phyloP scores from a whole-genome alignment of 768 basidiomycete species.

The Boletus fagicola region DNA sequence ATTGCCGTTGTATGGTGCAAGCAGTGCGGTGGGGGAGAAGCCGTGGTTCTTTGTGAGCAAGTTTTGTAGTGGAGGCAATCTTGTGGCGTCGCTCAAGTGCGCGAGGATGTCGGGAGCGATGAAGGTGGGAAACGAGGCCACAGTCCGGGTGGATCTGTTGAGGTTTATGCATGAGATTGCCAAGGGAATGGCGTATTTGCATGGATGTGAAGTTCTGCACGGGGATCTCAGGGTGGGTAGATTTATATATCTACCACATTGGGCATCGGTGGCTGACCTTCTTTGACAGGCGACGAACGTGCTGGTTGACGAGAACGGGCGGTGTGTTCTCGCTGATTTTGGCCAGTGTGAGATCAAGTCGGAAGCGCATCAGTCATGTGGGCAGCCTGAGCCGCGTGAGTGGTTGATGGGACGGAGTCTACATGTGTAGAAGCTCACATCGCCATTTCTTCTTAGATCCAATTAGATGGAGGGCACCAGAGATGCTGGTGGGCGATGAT shows the following conservation, averaged over 20 bases:
- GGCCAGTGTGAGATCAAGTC: constrained; percentile 79
- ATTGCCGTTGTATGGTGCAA: constrained; percentile 73
- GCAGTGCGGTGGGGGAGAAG: constrained; percentile 62
- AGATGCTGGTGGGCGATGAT: constrained; percentile 51
- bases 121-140: neutral
- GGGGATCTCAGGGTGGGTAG: constrained; percentile 73
- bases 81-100: constrained; percentile 56
- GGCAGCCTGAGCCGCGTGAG: constrained; percentile 45
- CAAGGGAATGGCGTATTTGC: constrained; percentile 80
- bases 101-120: constrained; percentile 2
- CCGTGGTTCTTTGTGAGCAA: constrained; percentile 83
- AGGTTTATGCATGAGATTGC: constrained; percentile 72
- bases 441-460: constrained; percentile 48
- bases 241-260: neutral
- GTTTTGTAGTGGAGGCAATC: constrained; percentile 62
- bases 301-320: constrained; percentile 63
- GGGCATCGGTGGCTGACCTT: neutral
- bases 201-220: constrained; percentile 65
- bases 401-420: neutral
- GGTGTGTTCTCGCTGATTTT: constrained; percentile 79
- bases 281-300: constrained; percentile 64
- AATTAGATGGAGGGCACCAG: constrained; percentile 70
- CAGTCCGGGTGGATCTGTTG: constrained; percentile 40
- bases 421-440: neutral
- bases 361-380: constrained; percentile 63